Evolutionary conservation across 345 rosid species (phyloP).

Genomic region (Brassica cretica): DNA sequence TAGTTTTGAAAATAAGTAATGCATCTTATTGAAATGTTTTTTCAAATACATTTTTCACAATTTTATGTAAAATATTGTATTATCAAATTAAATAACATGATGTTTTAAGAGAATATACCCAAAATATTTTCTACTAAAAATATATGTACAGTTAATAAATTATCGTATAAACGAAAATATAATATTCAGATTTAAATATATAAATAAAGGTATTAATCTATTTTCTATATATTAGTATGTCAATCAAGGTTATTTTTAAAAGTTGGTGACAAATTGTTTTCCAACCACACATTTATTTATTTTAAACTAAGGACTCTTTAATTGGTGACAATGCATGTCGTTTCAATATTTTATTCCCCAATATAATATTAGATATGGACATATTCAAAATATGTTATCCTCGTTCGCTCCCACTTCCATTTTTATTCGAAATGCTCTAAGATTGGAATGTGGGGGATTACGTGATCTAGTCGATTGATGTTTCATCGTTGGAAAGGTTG

Average conservation of each 20-base stretch:
- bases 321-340: not conserved
- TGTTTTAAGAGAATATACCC: too few species aligned
- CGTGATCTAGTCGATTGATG: slow-evolving; percentile 13
- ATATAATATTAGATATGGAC: not conserved
- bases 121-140: too few species aligned
- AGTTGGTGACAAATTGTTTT: not conserved
- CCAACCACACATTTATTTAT: not conserved
- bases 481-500: slow-evolving; percentile 7
- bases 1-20: too few species aligned
- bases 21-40: too few species aligned
- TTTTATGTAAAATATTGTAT: too few species aligned
- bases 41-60: too few species aligned
- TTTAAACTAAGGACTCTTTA: not conserved
- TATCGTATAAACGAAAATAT: not conserved
- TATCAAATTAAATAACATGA: too few species aligned
- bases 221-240: not conserved
- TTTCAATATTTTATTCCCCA: slow-evolving; percentile 11
- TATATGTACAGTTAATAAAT: too few species aligned
- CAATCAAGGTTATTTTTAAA: not conserved
- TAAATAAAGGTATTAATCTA: not conserved
- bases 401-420: slow-evolving; percentile 28
- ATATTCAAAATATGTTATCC: slow-evolving; percentile 28
- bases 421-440: slow-evolving; percentile 13
- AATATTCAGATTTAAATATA: not conserved
- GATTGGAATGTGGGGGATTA: slow-evolving; percentile 5